These are phyloP conservation scores for Hyphodiscus sp. DNA, from an alignment of 2,329 filamentous ascomycete species.

Conservation along the genomic window DNA sequence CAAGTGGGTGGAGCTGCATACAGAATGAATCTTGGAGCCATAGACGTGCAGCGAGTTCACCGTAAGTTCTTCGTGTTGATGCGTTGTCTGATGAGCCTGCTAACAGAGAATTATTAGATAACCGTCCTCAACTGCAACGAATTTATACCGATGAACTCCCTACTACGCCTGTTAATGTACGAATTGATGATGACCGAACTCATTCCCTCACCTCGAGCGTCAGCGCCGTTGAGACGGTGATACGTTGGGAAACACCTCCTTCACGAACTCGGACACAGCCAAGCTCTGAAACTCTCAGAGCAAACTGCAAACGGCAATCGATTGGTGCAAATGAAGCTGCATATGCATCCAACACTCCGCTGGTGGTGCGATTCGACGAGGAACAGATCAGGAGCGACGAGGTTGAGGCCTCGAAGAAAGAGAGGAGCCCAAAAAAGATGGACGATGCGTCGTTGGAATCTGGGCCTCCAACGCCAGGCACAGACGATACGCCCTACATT, in stretches of 20 bases:
- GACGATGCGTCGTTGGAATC: constrained; percentile 15
- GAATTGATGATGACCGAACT: constrained; percentile 18
- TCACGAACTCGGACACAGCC: constrained; percentile 8
- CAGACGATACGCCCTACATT: constrained; percentile 83
- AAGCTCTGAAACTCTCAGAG: not conserved
- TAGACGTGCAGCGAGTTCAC: constrained; percentile 19
- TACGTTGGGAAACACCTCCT: constrained; percentile 24
- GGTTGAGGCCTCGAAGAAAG: constrained; percentile 16
- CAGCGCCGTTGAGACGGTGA: constrained; percentile 22
- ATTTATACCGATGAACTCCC: constrained; percentile 15
- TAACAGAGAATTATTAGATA: constrained; percentile 14
- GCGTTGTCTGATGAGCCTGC: constrained; percentile 11
- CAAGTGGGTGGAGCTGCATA: constrained; percentile 16
- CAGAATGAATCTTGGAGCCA: constrained; percentile 25
- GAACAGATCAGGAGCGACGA: constrained; percentile 22
- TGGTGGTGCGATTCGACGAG: constrained; percentile 26
- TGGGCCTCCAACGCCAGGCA: constrained; percentile 59
- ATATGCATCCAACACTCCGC: constrained; percentile 16
- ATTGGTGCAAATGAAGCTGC: constrained; percentile 19
- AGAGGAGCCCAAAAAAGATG: constrained; percentile 9
- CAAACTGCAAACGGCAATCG: constrained; percentile 8
- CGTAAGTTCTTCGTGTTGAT: constrained; percentile 19
- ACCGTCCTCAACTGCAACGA: constrained; percentile 20
- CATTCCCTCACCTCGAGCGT: constrained; percentile 21
- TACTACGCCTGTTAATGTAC: constrained; percentile 18